Evolutionary conservation across 371 early-diverging fungal genomes (phyloP).

Genomic region (Mortierella sp.): DNA sequence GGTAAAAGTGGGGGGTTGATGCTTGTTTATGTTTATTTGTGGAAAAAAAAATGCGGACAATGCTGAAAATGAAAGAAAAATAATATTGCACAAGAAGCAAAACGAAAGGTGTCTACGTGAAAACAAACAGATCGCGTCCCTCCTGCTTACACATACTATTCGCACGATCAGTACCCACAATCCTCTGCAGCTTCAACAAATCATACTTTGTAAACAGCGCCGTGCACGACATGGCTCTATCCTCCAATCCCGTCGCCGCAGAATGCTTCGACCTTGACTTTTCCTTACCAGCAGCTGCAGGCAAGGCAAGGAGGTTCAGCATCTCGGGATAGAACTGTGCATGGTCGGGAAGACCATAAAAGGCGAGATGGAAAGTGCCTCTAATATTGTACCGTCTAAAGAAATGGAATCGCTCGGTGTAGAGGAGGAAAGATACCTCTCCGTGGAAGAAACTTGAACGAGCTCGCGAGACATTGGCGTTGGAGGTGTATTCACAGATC

Average conservation of each 20-base stretch:
- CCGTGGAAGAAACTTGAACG: conserved; percentile 88
- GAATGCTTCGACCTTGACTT: conserved; percentile 66
- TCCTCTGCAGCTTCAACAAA: conserved; percentile 86
- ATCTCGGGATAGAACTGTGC: conserved; percentile 93
- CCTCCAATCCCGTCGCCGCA: conserved; percentile 48
- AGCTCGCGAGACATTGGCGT: conserved; percentile 80
- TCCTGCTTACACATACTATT: conserved; percentile 80
- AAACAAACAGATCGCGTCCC: conserved; percentile 78
- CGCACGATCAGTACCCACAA: conserved; percentile 88
- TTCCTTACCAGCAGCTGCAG: conserved; percentile 62
- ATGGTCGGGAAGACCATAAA: conserved; percentile 92
- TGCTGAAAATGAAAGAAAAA: not conserved
- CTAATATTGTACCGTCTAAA: conserved; percentile 91
- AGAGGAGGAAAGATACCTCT: conserved; percentile 80
- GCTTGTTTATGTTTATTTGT: not conserved
- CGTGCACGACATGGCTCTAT: conserved; percentile 70
- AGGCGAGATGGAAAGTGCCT: conserved; percentile 89
- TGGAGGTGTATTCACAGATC: conserved; percentile 84
- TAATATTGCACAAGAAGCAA: not conserved
- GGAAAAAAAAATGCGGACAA: not conserved
- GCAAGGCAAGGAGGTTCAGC: conserved; percentile 73
- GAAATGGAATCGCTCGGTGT: conserved; percentile 96
- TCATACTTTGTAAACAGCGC: conserved; percentile 90
- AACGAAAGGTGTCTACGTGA: conserved; percentile 61
- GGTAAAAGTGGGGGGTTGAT: too few relatives aligned